Evolutionary conservation across 345 rosid genomes (phyloP).

Genomic region (Raphanus sativus): DNA sequence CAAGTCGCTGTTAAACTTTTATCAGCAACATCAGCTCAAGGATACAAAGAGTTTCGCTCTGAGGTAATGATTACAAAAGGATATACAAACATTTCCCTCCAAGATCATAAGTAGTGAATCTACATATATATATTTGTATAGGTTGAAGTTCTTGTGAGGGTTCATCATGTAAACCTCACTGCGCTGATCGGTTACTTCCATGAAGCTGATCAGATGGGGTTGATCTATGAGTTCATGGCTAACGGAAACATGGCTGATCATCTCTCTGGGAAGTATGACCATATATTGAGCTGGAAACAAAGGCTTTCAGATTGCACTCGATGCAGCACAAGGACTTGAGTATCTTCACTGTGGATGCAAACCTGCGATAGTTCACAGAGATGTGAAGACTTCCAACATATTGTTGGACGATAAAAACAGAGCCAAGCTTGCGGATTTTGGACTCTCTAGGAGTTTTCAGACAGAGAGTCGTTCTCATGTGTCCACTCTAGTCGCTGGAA

Average conservation of each 20-base stretch:
- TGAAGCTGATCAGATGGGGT: conserved; percentile 21
- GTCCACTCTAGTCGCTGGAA: conserved; percentile 32
- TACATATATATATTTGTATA: background rate
- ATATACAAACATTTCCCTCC: too few species aligned
- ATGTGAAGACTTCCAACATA: conserved; percentile 44
- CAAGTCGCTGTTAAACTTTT: conserved; percentile 58
- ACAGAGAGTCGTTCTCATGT: conserved; percentile 29
- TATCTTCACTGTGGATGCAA: conserved; percentile 42
- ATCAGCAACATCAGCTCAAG: conserved; percentile 49
- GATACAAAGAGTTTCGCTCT: conserved; percentile 47
- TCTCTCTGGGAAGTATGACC: conserved; percentile 25
- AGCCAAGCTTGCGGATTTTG: conserved; percentile 46
- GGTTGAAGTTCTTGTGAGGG: conserved; percentile 47
- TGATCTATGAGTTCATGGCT: conserved; percentile 41
- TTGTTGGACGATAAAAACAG: conserved; percentile 33
- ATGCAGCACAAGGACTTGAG: conserved; percentile 43
- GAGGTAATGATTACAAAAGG: conserved; percentile 42
- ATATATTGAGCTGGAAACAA: conserved; percentile 23
- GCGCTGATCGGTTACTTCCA: conserved; percentile 47
- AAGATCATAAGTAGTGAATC: too few species aligned
- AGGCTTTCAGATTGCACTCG: conserved; percentile 35
- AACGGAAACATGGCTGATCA: conserved; percentile 36
- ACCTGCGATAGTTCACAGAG: conserved; percentile 40
- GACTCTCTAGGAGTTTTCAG: conserved; percentile 36
- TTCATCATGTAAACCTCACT: conserved; percentile 31